These are phyloP conservation scores for Lodderomyces metapsilosis DNA, from an alignment of 1,139 yeast genomes.

Conservation along the genomic window DNA sequence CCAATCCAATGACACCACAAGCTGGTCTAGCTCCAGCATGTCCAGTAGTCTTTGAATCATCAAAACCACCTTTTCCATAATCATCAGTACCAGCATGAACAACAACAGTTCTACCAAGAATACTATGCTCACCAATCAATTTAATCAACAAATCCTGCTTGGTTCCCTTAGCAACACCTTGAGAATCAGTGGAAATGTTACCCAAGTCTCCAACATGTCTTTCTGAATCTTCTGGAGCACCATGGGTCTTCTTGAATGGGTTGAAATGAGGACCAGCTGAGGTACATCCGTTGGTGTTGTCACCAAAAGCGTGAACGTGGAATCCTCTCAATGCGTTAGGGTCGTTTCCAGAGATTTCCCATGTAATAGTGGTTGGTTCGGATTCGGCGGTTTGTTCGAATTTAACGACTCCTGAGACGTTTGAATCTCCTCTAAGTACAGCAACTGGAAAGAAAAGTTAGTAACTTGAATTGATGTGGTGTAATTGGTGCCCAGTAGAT, in stretches of 20 bases:
- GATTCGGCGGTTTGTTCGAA: constrained; percentile 80
- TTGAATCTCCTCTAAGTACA: constrained; percentile 91
- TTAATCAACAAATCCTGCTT: constrained; percentile 74
- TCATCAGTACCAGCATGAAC: constrained; percentile 95
- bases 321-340: constrained; percentile 90
- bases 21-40: constrained; percentile 99
- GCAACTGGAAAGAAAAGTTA: constrained; percentile 57
- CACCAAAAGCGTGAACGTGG: constrained; percentile 98
- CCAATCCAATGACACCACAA: constrained; percentile 95
- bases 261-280: constrained; percentile 99
- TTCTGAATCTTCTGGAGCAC: constrained; percentile 84
- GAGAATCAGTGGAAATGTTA: constrained; percentile 81
- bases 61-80: constrained; percentile 93
- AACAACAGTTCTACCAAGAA: constrained; percentile 94
- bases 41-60: constrained; percentile 95
- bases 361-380: constrained; percentile 80
- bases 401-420: constrained; percentile 79
- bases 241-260: constrained; percentile 88
- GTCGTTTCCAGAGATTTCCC: constrained; percentile 86
- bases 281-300: constrained; percentile 97
- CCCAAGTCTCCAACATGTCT: constrained; percentile 99
- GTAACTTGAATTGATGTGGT: too few relatives aligned
- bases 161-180: constrained; percentile 88
- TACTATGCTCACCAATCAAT: constrained; percentile 80
- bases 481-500: too few relatives aligned